phyloP scores from a whole-genome alignment of 331 rosid species.

The Arachis monticola region DNA sequence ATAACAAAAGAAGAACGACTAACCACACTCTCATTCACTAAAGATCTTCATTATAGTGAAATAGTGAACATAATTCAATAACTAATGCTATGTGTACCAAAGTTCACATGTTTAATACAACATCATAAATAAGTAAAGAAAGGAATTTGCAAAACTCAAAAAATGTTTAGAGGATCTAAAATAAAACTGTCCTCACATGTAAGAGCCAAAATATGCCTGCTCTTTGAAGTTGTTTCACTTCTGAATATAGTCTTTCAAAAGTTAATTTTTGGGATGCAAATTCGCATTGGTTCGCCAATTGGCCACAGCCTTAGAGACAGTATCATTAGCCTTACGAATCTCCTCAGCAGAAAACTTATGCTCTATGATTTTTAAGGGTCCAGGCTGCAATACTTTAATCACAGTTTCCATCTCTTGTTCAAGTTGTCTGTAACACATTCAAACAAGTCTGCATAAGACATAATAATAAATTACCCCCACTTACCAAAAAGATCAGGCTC shows the following conservation, averaged over 20 bases:
- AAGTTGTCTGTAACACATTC: conserved; percentile 54
- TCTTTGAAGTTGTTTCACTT: conserved; percentile 39
- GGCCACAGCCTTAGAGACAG: conserved; percentile 65
- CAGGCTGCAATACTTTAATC: conserved; percentile 84
- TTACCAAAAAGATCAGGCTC: background rate
- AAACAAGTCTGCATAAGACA: conserved; percentile 30
- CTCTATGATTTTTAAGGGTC: conserved; percentile 84
- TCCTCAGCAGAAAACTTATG: conserved; percentile 86
- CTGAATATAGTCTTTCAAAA: conserved; percentile 57
- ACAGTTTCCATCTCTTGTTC: conserved; percentile 94
- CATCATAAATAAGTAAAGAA: conserved; percentile 14
- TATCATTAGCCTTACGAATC: conserved; percentile 61
- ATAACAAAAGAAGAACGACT: background rate
- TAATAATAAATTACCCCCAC: background rate
- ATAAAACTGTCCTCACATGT: no score
- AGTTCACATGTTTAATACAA: conserved; percentile 19
- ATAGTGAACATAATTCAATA: background rate
- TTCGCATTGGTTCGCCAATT: conserved; percentile 73
- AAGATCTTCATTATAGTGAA: background rate
- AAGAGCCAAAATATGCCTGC: no score
- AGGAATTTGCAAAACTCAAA: background rate
- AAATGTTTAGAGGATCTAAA: no score
- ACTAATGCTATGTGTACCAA: background rate
- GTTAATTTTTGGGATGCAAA: conserved; percentile 40
- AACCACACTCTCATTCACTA: background rate